A percentile compares a stretch with the other conserved stretches of the same genome.
These are phyloP conservation scores for Helianthus tuberosus DNA, from an alignment of 129 eudicot species.

Conservation along the genomic window DNA sequence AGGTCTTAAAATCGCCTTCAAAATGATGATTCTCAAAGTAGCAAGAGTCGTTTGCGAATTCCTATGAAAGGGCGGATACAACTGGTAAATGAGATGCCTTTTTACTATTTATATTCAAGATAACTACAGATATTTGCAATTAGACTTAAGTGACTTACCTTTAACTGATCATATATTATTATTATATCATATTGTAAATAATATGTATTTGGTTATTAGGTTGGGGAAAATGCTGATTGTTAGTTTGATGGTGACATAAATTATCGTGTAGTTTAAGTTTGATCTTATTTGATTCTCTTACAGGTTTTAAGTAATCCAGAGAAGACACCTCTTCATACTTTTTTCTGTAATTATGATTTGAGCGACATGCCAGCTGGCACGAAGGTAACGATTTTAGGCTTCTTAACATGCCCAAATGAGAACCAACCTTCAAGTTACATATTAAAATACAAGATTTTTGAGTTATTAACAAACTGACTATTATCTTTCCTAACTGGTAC, in stretches of 20 bases:
- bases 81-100: conserved; percentile 50
- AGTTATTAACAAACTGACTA: not conserved
- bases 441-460: not conserved
- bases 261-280: conserved; percentile 19
- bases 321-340: conserved; percentile 90
- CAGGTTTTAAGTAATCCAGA: conserved; percentile 97
- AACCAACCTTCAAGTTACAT: not conserved
- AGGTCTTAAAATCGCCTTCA: not conserved
- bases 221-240: not conserved
- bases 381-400: conserved; percentile 46
- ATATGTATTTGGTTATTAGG: not conserved
- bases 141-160: not conserved
- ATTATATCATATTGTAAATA: too few species aligned
- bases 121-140: not conserved
- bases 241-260: not conserved
- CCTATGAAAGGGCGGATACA: conserved; percentile 92
- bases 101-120: not conserved
- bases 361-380: conserved; percentile 95
- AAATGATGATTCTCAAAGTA: conserved; percentile 37
- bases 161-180: too few species aligned
- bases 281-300: conserved; percentile 21
- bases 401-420: conserved; percentile 8
- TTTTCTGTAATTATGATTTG: conserved; percentile 83
- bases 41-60: conserved; percentile 65
- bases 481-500: not conserved